These are phyloP conservation scores for Phytophthora constricta DNA, from an alignment of 352 stramenopile genomes.

Conservation along the genomic window DNA sequence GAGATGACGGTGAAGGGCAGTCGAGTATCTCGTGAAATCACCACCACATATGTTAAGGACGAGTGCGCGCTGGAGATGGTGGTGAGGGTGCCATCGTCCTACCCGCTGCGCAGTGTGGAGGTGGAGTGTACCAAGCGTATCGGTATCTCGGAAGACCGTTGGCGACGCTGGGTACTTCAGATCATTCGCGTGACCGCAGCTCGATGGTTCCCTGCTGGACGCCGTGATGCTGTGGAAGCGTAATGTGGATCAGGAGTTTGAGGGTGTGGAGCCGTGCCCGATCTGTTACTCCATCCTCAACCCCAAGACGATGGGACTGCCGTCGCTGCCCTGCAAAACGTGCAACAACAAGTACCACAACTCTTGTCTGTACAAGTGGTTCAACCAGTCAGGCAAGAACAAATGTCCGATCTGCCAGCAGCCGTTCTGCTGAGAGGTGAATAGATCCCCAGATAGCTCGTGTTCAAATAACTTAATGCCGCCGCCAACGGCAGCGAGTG, in stretches of 20 bases:
- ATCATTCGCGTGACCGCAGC: conserved; percentile 92
- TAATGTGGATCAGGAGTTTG: conserved; percentile 93
- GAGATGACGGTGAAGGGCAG: conserved; percentile 90
- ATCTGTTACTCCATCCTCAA: conserved; percentile 95
- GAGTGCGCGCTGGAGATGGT: conserved; percentile 92
- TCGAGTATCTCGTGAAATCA: conserved; percentile 89
- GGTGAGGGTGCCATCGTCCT: conserved; percentile 86
- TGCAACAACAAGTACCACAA: conserved; percentile 95
- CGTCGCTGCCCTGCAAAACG: conserved; percentile 90
- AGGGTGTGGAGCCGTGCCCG: conserved; percentile 91
- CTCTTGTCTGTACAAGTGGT: conserved; percentile 95
- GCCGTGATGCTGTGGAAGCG: conserved; percentile 93
- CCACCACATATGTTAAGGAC: conserved; percentile 93
- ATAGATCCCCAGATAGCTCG: conserved; percentile 23
- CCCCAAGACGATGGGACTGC: conserved; percentile 89
- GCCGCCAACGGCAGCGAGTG: background rate
- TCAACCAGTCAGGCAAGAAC: conserved; percentile 94
- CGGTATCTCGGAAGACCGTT: conserved; percentile 90
- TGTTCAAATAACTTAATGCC: conserved; percentile 45
- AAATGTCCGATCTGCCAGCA: conserved; percentile 94
- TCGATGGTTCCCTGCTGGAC: conserved; percentile 90
- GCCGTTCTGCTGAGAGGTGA: conserved; percentile 69
- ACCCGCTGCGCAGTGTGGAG: conserved; percentile 91
- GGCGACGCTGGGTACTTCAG: conserved; percentile 93
- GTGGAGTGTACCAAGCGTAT: conserved; percentile 92